These are phyloP conservation scores for Venturia aucupariae DNA, from an alignment of 2,329 filamentous ascomycete species.

Conservation along the genomic window DNA sequence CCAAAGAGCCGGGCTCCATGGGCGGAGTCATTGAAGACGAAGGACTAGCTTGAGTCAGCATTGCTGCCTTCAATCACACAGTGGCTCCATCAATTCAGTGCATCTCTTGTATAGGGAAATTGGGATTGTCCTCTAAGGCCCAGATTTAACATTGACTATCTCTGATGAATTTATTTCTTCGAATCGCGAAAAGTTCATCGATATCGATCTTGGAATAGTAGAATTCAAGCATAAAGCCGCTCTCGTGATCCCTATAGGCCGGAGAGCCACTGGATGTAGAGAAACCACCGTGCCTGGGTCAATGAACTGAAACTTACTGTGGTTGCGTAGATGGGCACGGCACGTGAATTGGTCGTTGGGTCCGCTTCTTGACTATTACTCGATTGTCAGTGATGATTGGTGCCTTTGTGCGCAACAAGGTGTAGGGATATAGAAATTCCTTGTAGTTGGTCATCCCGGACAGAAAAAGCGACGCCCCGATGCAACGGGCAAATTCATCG, in stretches of 20 bases:
- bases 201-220: no score
- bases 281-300: no score
- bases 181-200: no score
- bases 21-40: constrained; percentile 87
- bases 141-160: no score
- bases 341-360: constrained; percentile 71
- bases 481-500: background rate
- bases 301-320: constrained; percentile 41
- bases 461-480: background rate
- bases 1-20: constrained; percentile 92
- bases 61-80: background rate
- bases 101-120: no score
- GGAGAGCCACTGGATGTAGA: no score
- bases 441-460: background rate
- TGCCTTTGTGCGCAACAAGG: constrained; percentile 13
- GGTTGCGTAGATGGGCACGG: constrained; percentile 92
- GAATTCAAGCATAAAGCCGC: no score
- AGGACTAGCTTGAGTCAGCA: constrained; percentile 51
- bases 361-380: constrained; percentile 69
- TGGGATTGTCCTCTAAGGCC: no score
- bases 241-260: no score
- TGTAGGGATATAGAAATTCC: background rate
- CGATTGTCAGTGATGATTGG: constrained; percentile 14
- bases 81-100: no score
- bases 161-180: no score